These are phyloP conservation scores for Chionographis japonica DNA, from an alignment of 106 monocot genomes.

Conservation along the genomic window DNA sequence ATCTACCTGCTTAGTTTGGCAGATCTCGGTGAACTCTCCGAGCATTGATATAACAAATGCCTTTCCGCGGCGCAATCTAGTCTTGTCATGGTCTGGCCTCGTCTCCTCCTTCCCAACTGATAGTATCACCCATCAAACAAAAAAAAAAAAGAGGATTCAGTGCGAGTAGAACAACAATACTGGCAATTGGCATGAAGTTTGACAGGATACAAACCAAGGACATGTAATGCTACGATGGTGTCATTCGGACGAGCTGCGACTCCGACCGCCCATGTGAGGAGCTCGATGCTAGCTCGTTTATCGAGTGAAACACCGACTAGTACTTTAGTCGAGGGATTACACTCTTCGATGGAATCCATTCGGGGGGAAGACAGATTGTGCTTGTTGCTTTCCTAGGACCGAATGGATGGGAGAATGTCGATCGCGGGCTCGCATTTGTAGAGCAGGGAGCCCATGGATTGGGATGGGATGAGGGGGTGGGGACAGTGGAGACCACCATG, in stretches of 20 bases:
- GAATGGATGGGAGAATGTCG: no score
- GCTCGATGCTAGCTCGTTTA: constrained; percentile 15
- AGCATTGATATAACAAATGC: constrained; percentile 18
- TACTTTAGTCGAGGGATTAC: constrained; percentile 17
- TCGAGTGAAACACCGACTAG: constrained; percentile 41
- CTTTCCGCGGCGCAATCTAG: background rate
- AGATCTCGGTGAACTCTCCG: constrained; percentile 6
- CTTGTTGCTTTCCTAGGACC: constrained; percentile 2
- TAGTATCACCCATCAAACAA: no score
- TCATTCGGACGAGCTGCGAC: constrained; percentile 26
- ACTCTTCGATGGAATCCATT: constrained; percentile 35
- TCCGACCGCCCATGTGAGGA: constrained; percentile 48
- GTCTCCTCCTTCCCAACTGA: constrained; percentile 18
- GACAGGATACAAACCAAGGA: constrained; percentile 28
- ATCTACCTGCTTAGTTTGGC: constrained; percentile 6
- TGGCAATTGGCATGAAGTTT: background rate
- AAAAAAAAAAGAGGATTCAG: no score
- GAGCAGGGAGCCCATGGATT: no score
- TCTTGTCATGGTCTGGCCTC: background rate
- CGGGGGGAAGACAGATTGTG: background rate
- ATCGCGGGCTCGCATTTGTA: background rate
- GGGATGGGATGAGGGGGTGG: background rate
- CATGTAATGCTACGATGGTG: constrained; percentile 45
- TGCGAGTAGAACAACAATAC: background rate
- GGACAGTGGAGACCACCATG: constrained; percentile 7